phyloP scores from a whole-genome alignment of 2,329 filamentous ascomycete species.

The Thielaviopsis cerberus region DNA sequence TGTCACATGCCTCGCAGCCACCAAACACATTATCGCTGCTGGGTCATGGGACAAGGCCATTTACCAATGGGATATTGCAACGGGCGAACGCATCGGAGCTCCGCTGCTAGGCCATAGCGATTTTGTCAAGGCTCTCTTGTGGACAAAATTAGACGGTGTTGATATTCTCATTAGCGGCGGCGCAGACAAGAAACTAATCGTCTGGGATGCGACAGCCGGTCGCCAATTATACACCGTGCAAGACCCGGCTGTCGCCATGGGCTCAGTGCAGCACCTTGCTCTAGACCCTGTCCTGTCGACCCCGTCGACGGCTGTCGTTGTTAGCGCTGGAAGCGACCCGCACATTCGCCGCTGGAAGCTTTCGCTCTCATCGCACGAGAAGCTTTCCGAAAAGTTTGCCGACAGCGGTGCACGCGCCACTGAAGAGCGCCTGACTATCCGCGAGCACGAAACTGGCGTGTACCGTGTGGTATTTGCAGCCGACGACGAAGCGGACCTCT shows the following conservation, averaged over 20 bases:
- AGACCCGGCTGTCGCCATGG: constrained; percentile 49
- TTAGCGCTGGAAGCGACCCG: constrained; percentile 65
- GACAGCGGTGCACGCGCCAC: constrained; percentile 22
- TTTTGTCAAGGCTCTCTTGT: constrained; percentile 71
- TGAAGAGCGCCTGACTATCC: constrained; percentile 33
- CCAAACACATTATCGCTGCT: constrained; percentile 50
- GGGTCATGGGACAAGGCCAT: constrained; percentile 90
- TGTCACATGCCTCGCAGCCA: constrained; percentile 56
- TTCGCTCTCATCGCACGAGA: constrained; percentile 30
- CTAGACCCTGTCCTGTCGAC: constrained; percentile 49
- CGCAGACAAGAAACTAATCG: constrained; percentile 60
- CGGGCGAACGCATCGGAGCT: constrained; percentile 28
- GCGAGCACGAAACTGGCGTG: constrained; percentile 78
- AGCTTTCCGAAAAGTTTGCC: constrained; percentile 29
- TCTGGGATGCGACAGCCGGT: constrained; percentile 60
- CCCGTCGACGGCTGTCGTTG: constrained; percentile 35
- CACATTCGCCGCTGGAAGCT: constrained; percentile 65
- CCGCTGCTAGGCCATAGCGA: constrained; percentile 64
- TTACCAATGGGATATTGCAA: constrained; percentile 61
- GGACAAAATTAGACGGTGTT: constrained; percentile 38
- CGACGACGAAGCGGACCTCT: constrained; percentile 52
- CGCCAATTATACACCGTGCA: constrained; percentile 57
- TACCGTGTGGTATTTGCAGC: constrained; percentile 60
- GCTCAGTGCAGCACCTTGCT: constrained; percentile 62
- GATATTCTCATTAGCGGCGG: constrained; percentile 55